phyloP scores from a whole-genome alignment of 1,284 basidiomycete genomes.

The Leccinum fuscescens region DNA sequence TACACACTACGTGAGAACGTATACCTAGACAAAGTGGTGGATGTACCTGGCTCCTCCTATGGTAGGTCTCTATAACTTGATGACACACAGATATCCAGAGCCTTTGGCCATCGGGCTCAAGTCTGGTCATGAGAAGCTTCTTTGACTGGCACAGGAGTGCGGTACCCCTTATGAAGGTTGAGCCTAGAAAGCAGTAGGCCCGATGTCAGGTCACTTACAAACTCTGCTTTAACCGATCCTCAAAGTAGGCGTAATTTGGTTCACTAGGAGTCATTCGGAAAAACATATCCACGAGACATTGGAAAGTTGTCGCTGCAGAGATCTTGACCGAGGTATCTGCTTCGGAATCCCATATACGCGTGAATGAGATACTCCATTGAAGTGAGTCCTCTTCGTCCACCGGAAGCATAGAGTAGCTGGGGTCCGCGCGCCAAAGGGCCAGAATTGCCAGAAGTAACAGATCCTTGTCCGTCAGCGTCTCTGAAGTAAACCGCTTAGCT shows the following conservation, averaged over 20 bases:
- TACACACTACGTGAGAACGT: conserved; percentile 23
- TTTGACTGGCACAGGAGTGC: conserved; percentile 56
- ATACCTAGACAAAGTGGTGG: background rate
- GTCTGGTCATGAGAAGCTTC: conserved; percentile 56
- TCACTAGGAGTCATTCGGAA: conserved; percentile 44
- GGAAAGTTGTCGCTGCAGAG: conserved; percentile 49
- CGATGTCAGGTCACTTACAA: conserved; percentile 20
- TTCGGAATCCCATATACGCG: conserved; percentile 60
- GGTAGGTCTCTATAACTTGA: conserved; percentile 58
- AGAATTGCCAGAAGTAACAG: conserved; percentile 64
- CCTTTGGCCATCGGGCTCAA: conserved; percentile 59
- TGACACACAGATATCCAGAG: conserved; percentile 65
- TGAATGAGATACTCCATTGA: conserved; percentile 45
- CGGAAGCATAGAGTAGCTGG: conserved; percentile 46
- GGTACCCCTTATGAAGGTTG: conserved; percentile 43
- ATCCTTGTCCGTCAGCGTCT: conserved; percentile 63
- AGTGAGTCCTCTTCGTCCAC: conserved; percentile 36
- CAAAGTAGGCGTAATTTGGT: conserved; percentile 33
- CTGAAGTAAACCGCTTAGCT: conserved; percentile 53
- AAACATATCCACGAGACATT: conserved; percentile 45
- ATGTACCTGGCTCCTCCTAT: conserved; percentile 47
- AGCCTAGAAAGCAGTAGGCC: conserved; percentile 1
- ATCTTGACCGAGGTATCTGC: conserved; percentile 65
- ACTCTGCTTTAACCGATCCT: conserved; percentile 37
- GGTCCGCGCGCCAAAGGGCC: conserved; percentile 62